Conservation (phyloP, 1,284 basidiomycete genomes). For the Mixia osmundae region DNA sequence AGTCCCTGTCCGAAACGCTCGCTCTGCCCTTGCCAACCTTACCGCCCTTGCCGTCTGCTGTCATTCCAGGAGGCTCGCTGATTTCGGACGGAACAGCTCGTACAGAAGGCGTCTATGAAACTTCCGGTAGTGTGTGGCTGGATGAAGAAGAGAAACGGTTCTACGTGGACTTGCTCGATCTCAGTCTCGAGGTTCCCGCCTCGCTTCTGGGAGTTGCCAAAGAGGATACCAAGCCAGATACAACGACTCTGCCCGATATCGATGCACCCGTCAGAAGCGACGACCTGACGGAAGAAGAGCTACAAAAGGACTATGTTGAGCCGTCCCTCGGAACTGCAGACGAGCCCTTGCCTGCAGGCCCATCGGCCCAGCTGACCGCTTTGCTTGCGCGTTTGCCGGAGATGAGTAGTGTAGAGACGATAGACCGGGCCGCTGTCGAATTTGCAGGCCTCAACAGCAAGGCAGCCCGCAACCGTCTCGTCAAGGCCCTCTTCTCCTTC, state of each 20-base stretch:
- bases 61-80: no score
- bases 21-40: conserved; percentile 55
- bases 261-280: not conserved
- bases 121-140: conserved; percentile 97
- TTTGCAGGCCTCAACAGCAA: conserved; percentile 93
- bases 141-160: conserved; percentile 91
- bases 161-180: conserved; percentile 78
- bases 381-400: conserved; percentile 83
- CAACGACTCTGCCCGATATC: not conserved
- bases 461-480: conserved; percentile 66
- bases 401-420: conserved; percentile 68
- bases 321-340: conserved; percentile 31
- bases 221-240: conserved; percentile 12
- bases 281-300: not conserved
- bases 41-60: conserved; percentile 41
- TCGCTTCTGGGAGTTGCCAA: conserved; percentile 39
- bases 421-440: conserved; percentile 85
- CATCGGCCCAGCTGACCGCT: conserved; percentile 72
- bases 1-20: conserved; percentile 70
- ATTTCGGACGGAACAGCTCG: no score
- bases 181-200: conserved; percentile 73
- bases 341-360: conserved; percentile 36
- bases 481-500: conserved; percentile 36
- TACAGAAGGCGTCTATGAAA: no score
- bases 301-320: not conserved